Conservation (phyloP, 306 rosid genomes). For the Gynostemma pentaphyllum region DNA sequence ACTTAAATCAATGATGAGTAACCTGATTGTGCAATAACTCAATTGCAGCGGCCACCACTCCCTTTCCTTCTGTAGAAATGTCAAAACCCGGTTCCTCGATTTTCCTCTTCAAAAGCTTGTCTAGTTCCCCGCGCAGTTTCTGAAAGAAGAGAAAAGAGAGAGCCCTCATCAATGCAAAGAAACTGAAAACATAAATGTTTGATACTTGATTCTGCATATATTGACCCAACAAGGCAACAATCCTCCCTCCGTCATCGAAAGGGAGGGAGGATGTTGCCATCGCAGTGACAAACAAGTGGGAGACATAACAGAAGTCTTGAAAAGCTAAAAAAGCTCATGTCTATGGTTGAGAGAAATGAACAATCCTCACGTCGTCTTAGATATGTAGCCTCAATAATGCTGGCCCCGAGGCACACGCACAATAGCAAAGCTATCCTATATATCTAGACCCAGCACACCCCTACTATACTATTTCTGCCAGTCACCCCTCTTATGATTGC, state of each 20-base stretch:
- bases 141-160: conserved; percentile 15
- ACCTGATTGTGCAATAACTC: conserved; percentile 66
- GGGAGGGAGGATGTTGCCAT: no score
- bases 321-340: not conserved
- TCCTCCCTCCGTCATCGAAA: not conserved
- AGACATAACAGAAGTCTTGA: not conserved
- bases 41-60: conserved; percentile 70
- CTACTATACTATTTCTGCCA: not conserved
- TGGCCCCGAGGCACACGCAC: not conserved
- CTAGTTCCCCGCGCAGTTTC: conserved; percentile 83
- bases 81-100: conserved; percentile 73
- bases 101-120: conserved; percentile 71
- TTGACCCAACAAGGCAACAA: not conserved
- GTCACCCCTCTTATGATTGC: not conserved
- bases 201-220: not conserved
- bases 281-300: not conserved
- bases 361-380: not conserved
- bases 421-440: not conserved
- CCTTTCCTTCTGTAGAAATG: conserved; percentile 63
- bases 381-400: not conserved
- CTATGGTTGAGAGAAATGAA: not conserved
- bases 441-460: not conserved
- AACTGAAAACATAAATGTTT: not conserved
- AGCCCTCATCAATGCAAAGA: not conserved
- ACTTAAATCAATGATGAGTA: not conserved